phyloP scores from a whole-genome alignment of 176 grass and related monocot genomes.

The Oryza glaberrima region DNA sequence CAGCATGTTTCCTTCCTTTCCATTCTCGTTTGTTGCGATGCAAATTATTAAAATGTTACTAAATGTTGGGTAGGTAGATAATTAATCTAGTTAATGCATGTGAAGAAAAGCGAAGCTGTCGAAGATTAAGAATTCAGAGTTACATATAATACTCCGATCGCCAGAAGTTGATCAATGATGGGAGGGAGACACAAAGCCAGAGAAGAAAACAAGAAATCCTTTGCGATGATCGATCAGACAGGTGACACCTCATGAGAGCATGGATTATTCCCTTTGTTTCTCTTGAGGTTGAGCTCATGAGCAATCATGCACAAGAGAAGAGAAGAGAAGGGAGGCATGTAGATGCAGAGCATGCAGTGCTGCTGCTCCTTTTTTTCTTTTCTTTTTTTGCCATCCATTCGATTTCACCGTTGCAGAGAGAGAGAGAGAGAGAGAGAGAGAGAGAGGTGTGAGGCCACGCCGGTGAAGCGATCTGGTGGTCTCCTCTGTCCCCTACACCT shows the following conservation, averaged over 20 bases:
- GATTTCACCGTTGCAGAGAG: too few relatives aligned
- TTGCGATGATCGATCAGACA: background rate
- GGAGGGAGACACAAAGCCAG: background rate
- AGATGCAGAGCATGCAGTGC: background rate
- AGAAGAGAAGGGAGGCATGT: background rate
- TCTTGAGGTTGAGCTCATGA: background rate
- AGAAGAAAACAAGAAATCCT: constrained; percentile 16
- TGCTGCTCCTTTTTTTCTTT: background rate
- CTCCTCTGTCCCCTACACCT: constrained; percentile 14
- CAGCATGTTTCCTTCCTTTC: background rate
- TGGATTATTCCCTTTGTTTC: constrained; percentile 1
- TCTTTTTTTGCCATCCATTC: background rate
- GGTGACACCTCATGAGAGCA: constrained; percentile 2
- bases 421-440: too few relatives aligned
- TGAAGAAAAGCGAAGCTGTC: constrained; percentile 9
- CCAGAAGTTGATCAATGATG: background rate
- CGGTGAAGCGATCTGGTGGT: constrained; percentile 25
- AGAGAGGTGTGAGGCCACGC: background rate
- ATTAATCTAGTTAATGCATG: constrained; percentile 10
- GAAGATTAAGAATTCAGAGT: background rate
- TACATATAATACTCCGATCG: background rate
- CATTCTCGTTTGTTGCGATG: background rate
- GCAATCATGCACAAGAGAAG: background rate
- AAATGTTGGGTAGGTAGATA: background rate
- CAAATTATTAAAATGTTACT: too few relatives aligned